Conservation (phyloP, 2,329 filamentous ascomycete genomes). For the Sordariomycetes sp. region DNA sequence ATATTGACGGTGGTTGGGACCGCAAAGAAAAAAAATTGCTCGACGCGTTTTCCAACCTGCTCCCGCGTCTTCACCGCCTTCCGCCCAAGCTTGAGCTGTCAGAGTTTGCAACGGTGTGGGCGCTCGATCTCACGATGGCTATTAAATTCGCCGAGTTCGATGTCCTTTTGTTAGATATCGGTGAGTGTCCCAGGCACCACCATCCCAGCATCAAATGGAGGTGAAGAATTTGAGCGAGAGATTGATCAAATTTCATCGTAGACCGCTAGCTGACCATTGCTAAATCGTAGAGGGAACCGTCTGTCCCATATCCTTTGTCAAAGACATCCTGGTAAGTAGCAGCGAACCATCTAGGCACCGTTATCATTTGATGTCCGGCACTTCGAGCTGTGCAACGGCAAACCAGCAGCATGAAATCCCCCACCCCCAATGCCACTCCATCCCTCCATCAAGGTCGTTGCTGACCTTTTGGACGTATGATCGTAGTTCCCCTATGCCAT, state of each 20-base stretch:
- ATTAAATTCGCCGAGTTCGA: conserved; percentile 5
- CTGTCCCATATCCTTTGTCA: conserved; percentile 77
- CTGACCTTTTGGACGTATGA: conserved; percentile 1
- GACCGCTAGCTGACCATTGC: too few relatives aligned
- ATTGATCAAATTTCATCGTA: too few relatives aligned
- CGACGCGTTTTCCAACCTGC: conserved; percentile 1
- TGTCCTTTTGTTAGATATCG: conserved; percentile 7
- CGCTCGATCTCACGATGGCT: conserved; percentile 6
- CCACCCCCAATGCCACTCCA: too few relatives aligned
- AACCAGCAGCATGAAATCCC: too few relatives aligned
- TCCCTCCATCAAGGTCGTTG: not conserved
- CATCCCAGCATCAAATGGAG: too few relatives aligned
- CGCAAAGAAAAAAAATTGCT: conserved; percentile 2
- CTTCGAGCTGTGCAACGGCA: too few relatives aligned
- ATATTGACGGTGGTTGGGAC: not conserved
- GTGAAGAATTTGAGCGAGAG: too few relatives aligned
- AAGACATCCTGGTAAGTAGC: conserved; percentile 66
- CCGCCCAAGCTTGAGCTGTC: too few relatives aligned
- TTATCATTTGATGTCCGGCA: too few relatives aligned
- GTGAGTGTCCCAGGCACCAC: too few relatives aligned
- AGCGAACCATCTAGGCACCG: too few relatives aligned
- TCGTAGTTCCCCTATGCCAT: conserved; percentile 70
- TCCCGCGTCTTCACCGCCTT: conserved; percentile 5
- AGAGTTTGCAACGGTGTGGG: too few relatives aligned
- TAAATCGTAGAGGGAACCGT: conserved; percentile 65